These are phyloP conservation scores for Penicillium vulpinum DNA, from an alignment of 2,329 filamentous ascomycete genomes.

Conservation along the genomic window DNA sequence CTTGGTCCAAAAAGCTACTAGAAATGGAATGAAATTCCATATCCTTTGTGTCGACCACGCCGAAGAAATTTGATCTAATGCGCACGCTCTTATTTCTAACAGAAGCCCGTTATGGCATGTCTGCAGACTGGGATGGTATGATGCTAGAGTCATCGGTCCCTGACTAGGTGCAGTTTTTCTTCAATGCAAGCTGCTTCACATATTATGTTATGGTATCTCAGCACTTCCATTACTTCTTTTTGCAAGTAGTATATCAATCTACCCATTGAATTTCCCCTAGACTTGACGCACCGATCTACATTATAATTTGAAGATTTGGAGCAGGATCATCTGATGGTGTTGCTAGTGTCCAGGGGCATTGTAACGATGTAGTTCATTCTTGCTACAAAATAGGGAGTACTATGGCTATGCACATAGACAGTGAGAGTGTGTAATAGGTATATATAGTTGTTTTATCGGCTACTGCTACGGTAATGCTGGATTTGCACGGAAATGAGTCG, in stretches of 20 bases:
- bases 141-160: neutral
- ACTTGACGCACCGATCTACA: neutral
- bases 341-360: neutral
- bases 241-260: no score
- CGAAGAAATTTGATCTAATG: neutral
- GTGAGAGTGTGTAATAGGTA: no score
- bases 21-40: neutral
- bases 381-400: neutral
- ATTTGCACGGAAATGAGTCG: neutral
- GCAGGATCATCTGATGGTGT: neutral
- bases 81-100: neutral
- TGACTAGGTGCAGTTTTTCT: neutral
- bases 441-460: no score
- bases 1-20: neutral
- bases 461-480: no score
- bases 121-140: neutral
- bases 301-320: neutral
- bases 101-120: neutral
- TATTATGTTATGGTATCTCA: no score
- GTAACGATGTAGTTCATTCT: neutral
- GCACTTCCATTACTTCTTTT: no score
- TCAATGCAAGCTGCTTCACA: no score
- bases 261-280: neutral
- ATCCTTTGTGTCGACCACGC: neutral
- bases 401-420: no score